Percentiles rank a stretch among this genome's conserved stretches.
Conservation (phyloP, 106 monocot species). For the Acorus calamus region DNA sequence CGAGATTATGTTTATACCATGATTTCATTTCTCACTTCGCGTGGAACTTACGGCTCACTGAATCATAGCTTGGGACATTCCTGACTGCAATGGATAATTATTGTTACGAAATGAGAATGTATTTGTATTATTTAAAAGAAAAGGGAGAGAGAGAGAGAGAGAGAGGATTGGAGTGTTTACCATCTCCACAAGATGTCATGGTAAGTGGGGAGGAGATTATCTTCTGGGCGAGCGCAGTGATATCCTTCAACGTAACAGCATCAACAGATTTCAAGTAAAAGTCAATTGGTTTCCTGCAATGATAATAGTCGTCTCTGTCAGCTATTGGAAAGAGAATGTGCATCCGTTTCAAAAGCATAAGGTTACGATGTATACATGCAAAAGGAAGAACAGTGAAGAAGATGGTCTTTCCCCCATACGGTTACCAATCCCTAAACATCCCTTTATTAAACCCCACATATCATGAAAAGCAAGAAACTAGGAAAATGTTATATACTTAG, state of each 20-base stretch:
- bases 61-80: slow-evolving; percentile 48
- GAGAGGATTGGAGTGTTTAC: slow-evolving; percentile 17
- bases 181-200: slow-evolving; percentile 88
- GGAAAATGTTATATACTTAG: too few species aligned
- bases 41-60: slow-evolving; percentile 45
- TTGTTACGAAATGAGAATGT: neutral
- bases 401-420: too few species aligned
- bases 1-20: too few species aligned
- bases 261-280: slow-evolving; percentile 59
- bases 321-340: neutral
- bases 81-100: slow-evolving; percentile 18
- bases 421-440: too few species aligned
- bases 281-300: slow-evolving; percentile 62
- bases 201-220: slow-evolving; percentile 80
- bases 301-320: neutral
- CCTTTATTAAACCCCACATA: too few species aligned
- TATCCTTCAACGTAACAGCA: slow-evolving; percentile 60
- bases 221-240: slow-evolving; percentile 45
- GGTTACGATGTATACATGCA: too few species aligned
- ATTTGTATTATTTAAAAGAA: neutral
- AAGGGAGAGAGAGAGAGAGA: neutral
- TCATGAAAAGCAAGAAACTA: too few species aligned
- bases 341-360: neutral
- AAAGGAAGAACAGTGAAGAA: too few species aligned
- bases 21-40: slow-evolving; percentile 10